Base-by-base conservation (phyloP, 345 rosid genomes). In the Populus tremula region DNA sequence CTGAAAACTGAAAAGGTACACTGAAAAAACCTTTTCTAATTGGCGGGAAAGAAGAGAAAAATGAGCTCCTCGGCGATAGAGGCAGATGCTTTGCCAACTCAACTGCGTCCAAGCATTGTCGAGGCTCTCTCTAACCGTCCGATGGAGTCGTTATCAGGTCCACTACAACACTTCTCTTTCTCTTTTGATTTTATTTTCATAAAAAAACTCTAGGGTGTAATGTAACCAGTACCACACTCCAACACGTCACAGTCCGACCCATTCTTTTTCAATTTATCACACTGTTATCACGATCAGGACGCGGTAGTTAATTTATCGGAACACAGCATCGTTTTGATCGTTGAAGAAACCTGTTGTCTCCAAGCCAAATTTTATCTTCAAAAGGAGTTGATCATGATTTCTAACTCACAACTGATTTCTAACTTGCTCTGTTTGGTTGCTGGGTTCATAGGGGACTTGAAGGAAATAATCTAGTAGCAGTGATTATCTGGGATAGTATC, bases 81-180 rank as follows among this genome's bases (percentile, higher is more conserved):
- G 69, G 72, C 84, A 67, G 97, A 90, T 45, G 64, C 85, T 93
- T 29, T 95, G 98, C 78, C 90, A 85, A 76, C 78, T 93, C 36
- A 94, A 93, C 77, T 91, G 89, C 80, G 93, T 89, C 56, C 97
- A 89, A 79, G 97, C 45, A 89, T 96, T 86, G 98, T 92, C 69
- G 94, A 96, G 54, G 98, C 99, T 3, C 92, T 96, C 80, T 83
- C 94, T 33, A 75, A 85, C 96, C 83, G 96, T 91, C 81, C 91
- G 97, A 73, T 96, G 97, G 96, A 96, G 92, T 82, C 93, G 98
- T 80, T 89, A 91, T 45, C 99, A 93, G 91, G 98, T 93, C 65
- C 59, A 2, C 13, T 3, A 16, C 43, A 21, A 2, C 63, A 14
- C 23, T 10, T 21, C 43, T 49, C 18, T 39, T 18, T 29, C 25